phyloP scores from a whole-genome alignment of 1,284 basidiomycete species.

The Termitomyces sp. region DNA sequence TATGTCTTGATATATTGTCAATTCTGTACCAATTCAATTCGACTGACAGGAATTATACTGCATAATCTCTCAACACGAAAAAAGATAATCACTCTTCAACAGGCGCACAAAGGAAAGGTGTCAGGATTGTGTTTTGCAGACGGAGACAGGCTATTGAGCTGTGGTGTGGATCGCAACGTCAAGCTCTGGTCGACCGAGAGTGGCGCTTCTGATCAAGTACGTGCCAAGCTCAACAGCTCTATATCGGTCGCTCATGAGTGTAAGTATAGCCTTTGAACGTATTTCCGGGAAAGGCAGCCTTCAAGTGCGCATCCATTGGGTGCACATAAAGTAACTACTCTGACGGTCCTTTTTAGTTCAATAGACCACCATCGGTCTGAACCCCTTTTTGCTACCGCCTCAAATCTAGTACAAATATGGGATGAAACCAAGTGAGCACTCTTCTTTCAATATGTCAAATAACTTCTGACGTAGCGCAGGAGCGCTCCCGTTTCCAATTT shows the following conservation, averaged over 20 bases:
- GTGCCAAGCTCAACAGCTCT: neutral
- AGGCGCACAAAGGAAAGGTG: constrained; percentile 91
- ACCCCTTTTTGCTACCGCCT: constrained; percentile 90
- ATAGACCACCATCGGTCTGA: constrained; percentile 92
- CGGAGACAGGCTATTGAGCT: constrained; percentile 74
- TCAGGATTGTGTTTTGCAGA: constrained; percentile 78
- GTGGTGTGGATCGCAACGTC: constrained; percentile 87
- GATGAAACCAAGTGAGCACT: constrained; percentile 82
- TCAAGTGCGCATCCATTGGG: constrained; percentile 58
- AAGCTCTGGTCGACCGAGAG: constrained; percentile 78
- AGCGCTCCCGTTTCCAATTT: constrained; percentile 77
- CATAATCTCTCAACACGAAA: constrained; percentile 79
- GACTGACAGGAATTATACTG: constrained; percentile 69
- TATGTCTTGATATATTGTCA: constrained; percentile 31
- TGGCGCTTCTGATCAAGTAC: constrained; percentile 21
- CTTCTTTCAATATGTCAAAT: neutral
- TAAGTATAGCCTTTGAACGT: constrained; percentile 60
- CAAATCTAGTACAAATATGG: constrained; percentile 94
- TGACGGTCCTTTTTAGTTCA: constrained; percentile 46
- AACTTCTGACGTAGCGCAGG: constrained; percentile 27
- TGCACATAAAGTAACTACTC: neutral
- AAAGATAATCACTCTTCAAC: constrained; percentile 64
- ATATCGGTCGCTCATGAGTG: neutral
- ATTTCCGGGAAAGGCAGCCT: constrained; percentile 79
- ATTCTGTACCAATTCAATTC: neutral